Percentiles rank a stretch among this genome's conserved stretches.
Conservation (phyloP, 2,329 filamentous ascomycete species). For the Cadophora sp. region DNA sequence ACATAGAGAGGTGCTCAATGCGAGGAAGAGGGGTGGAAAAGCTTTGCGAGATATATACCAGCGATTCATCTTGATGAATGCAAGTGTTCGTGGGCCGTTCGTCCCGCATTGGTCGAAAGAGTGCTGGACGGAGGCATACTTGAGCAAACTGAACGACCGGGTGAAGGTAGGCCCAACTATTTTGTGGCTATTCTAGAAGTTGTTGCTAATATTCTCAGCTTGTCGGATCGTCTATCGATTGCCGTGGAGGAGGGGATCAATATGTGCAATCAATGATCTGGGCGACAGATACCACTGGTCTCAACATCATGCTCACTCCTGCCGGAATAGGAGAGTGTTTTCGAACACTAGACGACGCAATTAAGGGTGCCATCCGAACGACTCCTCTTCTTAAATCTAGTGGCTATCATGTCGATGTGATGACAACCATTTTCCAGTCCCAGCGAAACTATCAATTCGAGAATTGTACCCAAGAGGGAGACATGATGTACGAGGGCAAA, state of each 20-base stretch:
- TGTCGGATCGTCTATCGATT: constrained; percentile 33
- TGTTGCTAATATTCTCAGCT: constrained; percentile 24
- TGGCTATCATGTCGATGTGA: constrained; percentile 30
- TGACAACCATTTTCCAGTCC: constrained; percentile 16
- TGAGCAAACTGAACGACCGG: constrained; percentile 34
- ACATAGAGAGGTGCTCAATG: constrained; percentile 36
- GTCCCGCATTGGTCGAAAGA: constrained; percentile 36
- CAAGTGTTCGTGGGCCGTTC: constrained; percentile 41
- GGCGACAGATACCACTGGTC: constrained; percentile 32
- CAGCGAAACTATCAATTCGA: constrained; percentile 5
- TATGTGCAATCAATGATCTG: constrained; percentile 39
- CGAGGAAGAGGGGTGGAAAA: constrained; percentile 1
- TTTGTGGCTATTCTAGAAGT: neutral
- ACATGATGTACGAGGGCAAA: constrained; percentile 21
- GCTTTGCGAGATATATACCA: constrained; percentile 35
- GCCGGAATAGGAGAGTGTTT: constrained; percentile 17
- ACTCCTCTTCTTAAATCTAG: constrained; percentile 26
- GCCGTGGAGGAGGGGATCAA: constrained; percentile 14
- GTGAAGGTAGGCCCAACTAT: constrained; percentile 33
- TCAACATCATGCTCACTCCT: constrained; percentile 29
- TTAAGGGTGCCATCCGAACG: constrained; percentile 19
- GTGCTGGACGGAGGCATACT: constrained; percentile 41
- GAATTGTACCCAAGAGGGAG: constrained; percentile 11
- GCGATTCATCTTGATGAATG: constrained; percentile 41
- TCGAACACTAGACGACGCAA: constrained; percentile 9